Evolutionary conservation across 176 grass and related monocot species (phyloP), one percentile per base, ranked within the genome.

Genomic region (Saccharum officinarum): DNA sequence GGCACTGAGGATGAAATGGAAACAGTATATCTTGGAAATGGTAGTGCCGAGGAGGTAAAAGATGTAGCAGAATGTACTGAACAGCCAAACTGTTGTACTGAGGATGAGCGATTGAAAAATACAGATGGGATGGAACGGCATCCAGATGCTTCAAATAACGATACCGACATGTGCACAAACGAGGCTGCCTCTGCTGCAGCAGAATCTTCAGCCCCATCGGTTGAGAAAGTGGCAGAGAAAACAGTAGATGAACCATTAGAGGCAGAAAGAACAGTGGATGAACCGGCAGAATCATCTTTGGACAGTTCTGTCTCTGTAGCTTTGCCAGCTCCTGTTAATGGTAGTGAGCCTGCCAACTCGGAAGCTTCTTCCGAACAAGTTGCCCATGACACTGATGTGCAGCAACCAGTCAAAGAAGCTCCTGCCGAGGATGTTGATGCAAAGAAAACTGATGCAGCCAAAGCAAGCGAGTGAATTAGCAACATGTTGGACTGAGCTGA

Each of bases 1-100:
- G 85, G 80, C 71, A 81, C 55, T 4, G 75, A 82, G 73, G 80
- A 85, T 73, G 77, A 87, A 84, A 80, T 91, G 89, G 81, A 87
- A 55, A 84, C 49, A 34, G 55, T 84, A 5, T 76, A 10, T 70
- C 85, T 81, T 64, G 85, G 77, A 76, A 91, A 91, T 65, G 89
- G 85, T 26, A 44, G 81, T 81, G 49, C 46, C 3, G 52, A 84
- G 70, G 81, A 87, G 70, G 81, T 71, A 69, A 82, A 82, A 47
- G 76, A 91, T 69, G 62, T 34, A 70, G 76, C 55, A 52, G 85
- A 84, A 76, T 79, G 41, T 87, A 80, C 49, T 69, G 73, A 87
- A 57, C 76, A 91, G 16, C 38, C 36, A 76, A 70, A 76, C 63
- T 44, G 64, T 67, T 90, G 80, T 36, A 75, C 10, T 25, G 84